Evolutionary conservation across 331 rosid species (phyloP), one percentile per base, ranked within the genome.

Genomic region (Arachis monticola): DNA sequence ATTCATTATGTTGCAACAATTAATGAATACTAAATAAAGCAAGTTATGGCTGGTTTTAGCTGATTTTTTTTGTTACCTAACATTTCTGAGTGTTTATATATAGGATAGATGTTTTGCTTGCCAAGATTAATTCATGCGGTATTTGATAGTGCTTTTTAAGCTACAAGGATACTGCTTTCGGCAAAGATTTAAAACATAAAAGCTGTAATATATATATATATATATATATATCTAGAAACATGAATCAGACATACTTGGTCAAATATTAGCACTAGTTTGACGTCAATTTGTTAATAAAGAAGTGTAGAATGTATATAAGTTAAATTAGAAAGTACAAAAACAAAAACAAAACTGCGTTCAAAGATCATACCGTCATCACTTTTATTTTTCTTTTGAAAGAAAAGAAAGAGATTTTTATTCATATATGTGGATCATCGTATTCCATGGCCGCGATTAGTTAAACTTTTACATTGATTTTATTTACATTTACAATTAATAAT

Each of bases 101-200:
- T 22, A 22, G 27, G 27, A 22, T 22, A 22, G 27, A 22, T 22
- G 27, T 22, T 22, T 22, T 22, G 27, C 27, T 22, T 22, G 27
- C 27, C 27, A 46, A 46, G 10, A 46, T 11, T 9, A 8, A 48
- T 48, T 48, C n/a, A 48, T 60, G 31, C 32, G 32, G 35, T 45
- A 67, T 63, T 62, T 77, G 9, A 27, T 22, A 22, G 27, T 22
- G 60, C 4, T 31, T 45, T 32, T 35, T 55, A 35, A 22, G 1
- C 27, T 22, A 22, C 27, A 47, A 35, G 40, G 74, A 27, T 70
- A 55, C 44, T 13, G 56, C 82, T 80, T 67, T 80, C 72, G 83
- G 76, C 72, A 65, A 14, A 67, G 17, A 61, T 62, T 7, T 47
- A 60, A 48, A 22, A 22, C 27, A 22, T 22, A 50, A 48, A 67